These are phyloP conservation scores for Xylaria palmicola DNA, from an alignment of 495 filamentous ascomycete genomes.

Conservation along the genomic window DNA sequence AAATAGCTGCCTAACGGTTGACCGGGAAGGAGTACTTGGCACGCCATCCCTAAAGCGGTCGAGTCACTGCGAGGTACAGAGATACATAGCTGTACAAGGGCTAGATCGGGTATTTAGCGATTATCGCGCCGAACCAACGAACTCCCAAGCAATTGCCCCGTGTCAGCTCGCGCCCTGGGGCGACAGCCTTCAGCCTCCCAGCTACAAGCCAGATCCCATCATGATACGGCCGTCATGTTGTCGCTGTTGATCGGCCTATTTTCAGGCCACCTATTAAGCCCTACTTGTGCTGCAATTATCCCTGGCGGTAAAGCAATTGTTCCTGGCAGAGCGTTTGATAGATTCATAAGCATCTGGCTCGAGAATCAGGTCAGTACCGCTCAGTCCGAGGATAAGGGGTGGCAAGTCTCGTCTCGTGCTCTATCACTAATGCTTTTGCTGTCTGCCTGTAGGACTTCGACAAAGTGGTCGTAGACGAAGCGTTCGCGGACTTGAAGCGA, in stretches of 20 bases:
- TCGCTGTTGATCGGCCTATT: background rate
- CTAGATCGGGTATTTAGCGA: too few relatives aligned
- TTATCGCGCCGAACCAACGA: too few relatives aligned
- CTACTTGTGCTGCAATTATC: constrained; percentile 26
- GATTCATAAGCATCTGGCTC: constrained; percentile 68
- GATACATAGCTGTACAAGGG: too few relatives aligned
- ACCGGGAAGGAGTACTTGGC: too few relatives aligned
- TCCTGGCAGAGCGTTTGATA: constrained; percentile 61
- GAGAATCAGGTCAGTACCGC: constrained; percentile 56
- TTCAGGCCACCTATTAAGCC: background rate
- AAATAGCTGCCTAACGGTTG: too few relatives aligned
- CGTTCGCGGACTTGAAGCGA: constrained; percentile 54
- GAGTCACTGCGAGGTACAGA: too few relatives aligned
- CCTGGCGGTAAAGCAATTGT: constrained; percentile 55
- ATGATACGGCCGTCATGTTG: constrained; percentile 5
- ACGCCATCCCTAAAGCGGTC: too few relatives aligned
- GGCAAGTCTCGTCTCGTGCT: background rate
- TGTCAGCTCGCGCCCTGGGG: too few relatives aligned
- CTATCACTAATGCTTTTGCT: background rate
- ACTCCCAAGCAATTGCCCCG: too few relatives aligned
- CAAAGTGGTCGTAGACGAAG: constrained; percentile 48
- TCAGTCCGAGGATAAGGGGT: background rate
- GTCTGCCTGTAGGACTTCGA: constrained; percentile 51
- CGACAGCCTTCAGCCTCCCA: background rate
- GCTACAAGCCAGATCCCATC: background rate